A percentile compares a stretch with the other conserved stretches of the same genome.
Conservation (phyloP, 768 basidiomycete species). For the Melanogaster broomeanus region DNA sequence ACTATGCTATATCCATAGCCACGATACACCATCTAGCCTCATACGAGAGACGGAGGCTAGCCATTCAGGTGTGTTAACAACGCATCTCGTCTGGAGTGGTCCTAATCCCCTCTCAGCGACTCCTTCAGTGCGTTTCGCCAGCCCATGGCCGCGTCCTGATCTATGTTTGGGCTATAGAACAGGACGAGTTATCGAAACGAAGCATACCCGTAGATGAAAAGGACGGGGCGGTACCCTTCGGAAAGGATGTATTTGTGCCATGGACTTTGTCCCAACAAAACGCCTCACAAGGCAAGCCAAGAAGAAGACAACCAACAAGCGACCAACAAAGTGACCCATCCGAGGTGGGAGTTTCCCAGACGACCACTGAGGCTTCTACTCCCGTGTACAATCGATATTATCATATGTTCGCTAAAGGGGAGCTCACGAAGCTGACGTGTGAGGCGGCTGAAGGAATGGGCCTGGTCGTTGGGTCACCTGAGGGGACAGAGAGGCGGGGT, state of each 20-base stretch:
- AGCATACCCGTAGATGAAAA: conserved; percentile 42
- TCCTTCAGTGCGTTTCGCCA: conserved; percentile 66
- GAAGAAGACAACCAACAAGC: conserved; percentile 6
- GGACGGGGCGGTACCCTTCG: conserved; percentile 29
- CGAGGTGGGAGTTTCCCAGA: background rate
- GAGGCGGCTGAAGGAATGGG: conserved; percentile 64
- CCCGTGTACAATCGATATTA: conserved; percentile 87
- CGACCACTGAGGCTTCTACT: conserved; percentile 13
- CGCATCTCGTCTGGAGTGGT: background rate
- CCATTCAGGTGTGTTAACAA: conserved; percentile 62
- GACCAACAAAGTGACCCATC: background rate
- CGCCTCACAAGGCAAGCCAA: conserved; percentile 18
- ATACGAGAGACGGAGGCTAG: conserved; percentile 62
- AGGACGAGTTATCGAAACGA: conserved; percentile 83
- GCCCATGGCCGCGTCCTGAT: conserved; percentile 78
- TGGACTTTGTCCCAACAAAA: conserved; percentile 65
- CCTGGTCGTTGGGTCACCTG: conserved; percentile 48
- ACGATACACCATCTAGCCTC: conserved; percentile 97
- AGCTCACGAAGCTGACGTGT: conserved; percentile 62
- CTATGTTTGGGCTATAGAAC: conserved; percentile 97
- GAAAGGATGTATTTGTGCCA: conserved; percentile 87
- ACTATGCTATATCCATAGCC: conserved; percentile 96
- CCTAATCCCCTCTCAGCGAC: conserved; percentile 40
- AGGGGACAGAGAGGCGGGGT: conserved; percentile 36
- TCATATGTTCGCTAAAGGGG: conserved; percentile 89